A percentile compares a stretch with the other conserved stretches of the same genome.
These are phyloP conservation scores for Tylopilus plumbeoviolaceoides DNA, from an alignment of 768 basidiomycete species.

Conservation along the genomic window DNA sequence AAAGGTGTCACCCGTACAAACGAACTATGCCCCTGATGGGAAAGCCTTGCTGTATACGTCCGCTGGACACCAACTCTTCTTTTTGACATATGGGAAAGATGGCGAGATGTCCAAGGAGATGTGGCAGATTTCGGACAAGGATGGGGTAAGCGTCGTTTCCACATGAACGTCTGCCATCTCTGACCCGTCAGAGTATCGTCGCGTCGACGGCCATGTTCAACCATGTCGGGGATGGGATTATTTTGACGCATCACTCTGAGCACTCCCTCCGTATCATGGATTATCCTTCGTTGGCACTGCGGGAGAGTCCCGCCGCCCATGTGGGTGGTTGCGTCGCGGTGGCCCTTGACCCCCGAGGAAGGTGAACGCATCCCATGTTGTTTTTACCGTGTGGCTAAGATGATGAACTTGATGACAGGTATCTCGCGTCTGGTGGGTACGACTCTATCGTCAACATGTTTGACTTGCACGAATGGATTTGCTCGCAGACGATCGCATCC, in stretches of 20 bases:
- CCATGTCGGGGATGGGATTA: slow-evolving; percentile 66
- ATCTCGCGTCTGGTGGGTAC: slow-evolving; percentile 74
- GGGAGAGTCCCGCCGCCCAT: slow-evolving; percentile 68
- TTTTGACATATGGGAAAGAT: slow-evolving; percentile 55
- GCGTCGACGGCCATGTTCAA: slow-evolving; percentile 72
- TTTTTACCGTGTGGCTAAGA: not conserved
- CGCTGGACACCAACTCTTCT: slow-evolving; percentile 55
- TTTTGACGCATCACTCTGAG: slow-evolving; percentile 61
- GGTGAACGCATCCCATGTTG: slow-evolving; percentile 32
- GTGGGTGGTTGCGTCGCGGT: slow-evolving; percentile 77
- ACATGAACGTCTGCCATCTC: too few species aligned
- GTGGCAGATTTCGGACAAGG: slow-evolving; percentile 40
- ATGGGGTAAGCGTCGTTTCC: too few species aligned
- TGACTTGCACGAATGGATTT: slow-evolving; percentile 78
- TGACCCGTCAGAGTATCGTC: slow-evolving; percentile 37
- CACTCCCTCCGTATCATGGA: slow-evolving; percentile 66
- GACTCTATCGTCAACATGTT: slow-evolving; percentile 84
- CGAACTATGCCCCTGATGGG: slow-evolving; percentile 71
- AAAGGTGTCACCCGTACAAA: slow-evolving; percentile 61
- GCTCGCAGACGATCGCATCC: slow-evolving; percentile 66
- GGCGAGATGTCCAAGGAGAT: slow-evolving; percentile 49
- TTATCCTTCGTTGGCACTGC: slow-evolving; percentile 55
- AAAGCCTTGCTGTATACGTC: slow-evolving; percentile 61
- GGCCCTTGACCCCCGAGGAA: slow-evolving; percentile 76
- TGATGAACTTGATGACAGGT: slow-evolving; percentile 37